phyloP scores from a whole-genome alignment of 75 land plant species.

The Pinus taeda region DNA sequence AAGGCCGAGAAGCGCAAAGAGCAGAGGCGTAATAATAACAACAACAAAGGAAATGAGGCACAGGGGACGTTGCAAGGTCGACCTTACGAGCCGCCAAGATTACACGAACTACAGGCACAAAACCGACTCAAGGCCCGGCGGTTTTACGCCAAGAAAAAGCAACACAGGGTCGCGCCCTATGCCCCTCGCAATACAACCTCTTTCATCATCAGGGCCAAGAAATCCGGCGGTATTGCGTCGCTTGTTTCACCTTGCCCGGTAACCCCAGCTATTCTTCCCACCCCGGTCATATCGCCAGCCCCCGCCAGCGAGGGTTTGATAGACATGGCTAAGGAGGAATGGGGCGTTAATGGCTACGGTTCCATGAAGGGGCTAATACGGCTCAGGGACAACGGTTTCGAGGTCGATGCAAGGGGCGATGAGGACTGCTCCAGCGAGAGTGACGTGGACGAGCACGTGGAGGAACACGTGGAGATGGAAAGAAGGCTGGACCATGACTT shows the following conservation, averaged over 20 bases:
- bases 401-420: slow-evolving; percentile 35
- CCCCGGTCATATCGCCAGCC: slow-evolving; percentile 71
- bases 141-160: slow-evolving; percentile 63
- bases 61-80: slow-evolving; percentile 16
- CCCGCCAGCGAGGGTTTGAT: slow-evolving; percentile 63
- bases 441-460: slow-evolving; percentile 89
- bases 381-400: slow-evolving; percentile 43
- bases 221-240: slow-evolving; percentile 81
- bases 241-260: slow-evolving; percentile 89
- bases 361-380: slow-evolving; percentile 95
- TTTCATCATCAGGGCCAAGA: slow-evolving; percentile 82
- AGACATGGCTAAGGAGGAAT: slow-evolving; percentile 89
- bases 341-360: slow-evolving; percentile 95
- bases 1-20: slow-evolving; percentile 20
- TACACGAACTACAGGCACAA: slow-evolving; percentile 65
- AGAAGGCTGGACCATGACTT: slow-evolving; percentile 89
- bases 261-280: slow-evolving; percentile 85
- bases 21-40: neutral
- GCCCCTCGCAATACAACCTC: slow-evolving; percentile 91
- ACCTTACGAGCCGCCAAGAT: slow-evolving; percentile 59
- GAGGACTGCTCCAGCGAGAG: slow-evolving; percentile 65
- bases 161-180: slow-evolving; percentile 52
- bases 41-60: slow-evolving; percentile 1
- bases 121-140: slow-evolving; percentile 66
- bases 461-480: slow-evolving; percentile 87